phyloP scores from a whole-genome alignment of 1,284 basidiomycete species.

The Marasmius fiardii region DNA sequence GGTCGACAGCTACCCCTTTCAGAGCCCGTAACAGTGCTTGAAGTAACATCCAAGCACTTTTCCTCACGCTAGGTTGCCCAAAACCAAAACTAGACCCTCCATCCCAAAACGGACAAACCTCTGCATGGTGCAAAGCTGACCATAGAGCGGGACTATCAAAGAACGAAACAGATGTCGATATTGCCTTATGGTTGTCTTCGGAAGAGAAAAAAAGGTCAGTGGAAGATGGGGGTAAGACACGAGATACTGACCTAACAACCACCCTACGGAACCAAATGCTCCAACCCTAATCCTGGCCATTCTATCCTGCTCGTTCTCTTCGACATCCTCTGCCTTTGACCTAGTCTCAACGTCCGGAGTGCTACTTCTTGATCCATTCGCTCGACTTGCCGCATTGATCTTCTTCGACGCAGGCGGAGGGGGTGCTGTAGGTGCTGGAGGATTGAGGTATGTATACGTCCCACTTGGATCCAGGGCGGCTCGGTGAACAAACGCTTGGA shows the following conservation, averaged over 20 bases:
- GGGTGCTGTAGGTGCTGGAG: conserved; percentile 41
- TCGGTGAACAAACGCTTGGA: conserved; percentile 50
- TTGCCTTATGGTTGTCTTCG: conserved; percentile 20
- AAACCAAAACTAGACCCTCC: conserved; percentile 50
- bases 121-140: conserved; percentile 47
- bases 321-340: conserved; percentile 48
- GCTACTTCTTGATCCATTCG: not conserved
- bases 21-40: conserved; percentile 37
- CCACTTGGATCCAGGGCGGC: conserved; percentile 65
- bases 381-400: conserved; percentile 23
- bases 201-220: conserved; percentile 3
- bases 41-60: conserved; percentile 55
- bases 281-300: conserved; percentile 69
- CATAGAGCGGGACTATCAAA: conserved; percentile 56
- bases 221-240: conserved; percentile 12
- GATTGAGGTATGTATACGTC: conserved; percentile 69
- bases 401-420: conserved; percentile 31
- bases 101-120: conserved; percentile 40
- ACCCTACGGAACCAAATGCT: conserved; percentile 68
- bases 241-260: conserved; percentile 53
- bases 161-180: conserved; percentile 31
- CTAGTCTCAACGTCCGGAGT: conserved; percentile 1
- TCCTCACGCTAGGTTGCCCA: conserved; percentile 66
- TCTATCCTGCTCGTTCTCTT: conserved; percentile 66
- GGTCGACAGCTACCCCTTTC: conserved; percentile 29